Percentiles rank a stretch among this genome's conserved stretches.
Conservation (phyloP, 352 stramenopile species). For the Globisporangium apiculatum region DNA sequence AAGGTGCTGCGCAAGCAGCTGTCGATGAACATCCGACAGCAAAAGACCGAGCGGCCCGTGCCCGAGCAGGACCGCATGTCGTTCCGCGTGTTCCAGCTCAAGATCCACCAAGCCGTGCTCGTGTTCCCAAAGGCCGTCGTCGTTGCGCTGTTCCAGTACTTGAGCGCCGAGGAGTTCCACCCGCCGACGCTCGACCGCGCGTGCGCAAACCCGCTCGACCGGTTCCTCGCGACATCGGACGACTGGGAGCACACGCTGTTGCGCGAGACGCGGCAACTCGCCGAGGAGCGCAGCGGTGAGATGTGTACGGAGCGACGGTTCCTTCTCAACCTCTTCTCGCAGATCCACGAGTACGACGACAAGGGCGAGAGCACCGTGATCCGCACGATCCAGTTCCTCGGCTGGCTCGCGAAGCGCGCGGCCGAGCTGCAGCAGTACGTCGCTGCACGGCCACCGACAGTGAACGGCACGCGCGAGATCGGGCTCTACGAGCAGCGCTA, state of each 20-base stretch:
- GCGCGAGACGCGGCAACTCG: conserved; percentile 46
- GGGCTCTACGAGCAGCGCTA: conserved; percentile 39
- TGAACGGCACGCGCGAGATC: conserved; percentile 11
- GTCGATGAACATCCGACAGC: conserved; percentile 80
- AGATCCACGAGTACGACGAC: conserved; percentile 83
- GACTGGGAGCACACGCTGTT: conserved; percentile 48
- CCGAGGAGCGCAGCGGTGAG: conserved; percentile 55
- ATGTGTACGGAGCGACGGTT: conserved; percentile 78
- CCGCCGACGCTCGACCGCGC: conserved; percentile 36
- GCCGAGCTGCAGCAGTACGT: conserved; percentile 56
- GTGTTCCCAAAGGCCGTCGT: conserved; percentile 60
- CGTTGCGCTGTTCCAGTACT: conserved; percentile 67
- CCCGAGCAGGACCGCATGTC: conserved; percentile 83
- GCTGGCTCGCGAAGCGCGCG: conserved; percentile 67
- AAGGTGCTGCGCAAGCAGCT: conserved; percentile 67
- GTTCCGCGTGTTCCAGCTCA: conserved; percentile 78
- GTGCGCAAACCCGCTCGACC: conserved; percentile 48
- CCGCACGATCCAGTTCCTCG: conserved; percentile 74
- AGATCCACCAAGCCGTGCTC: conserved; percentile 77
- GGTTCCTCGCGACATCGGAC: conserved; percentile 37
- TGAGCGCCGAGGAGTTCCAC: conserved; percentile 63
- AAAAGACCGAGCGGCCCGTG: conserved; percentile 74
- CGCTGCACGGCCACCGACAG: conserved; percentile 13
- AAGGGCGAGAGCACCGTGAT: conserved; percentile 85
- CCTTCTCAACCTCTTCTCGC: conserved; percentile 76